phyloP scores from a whole-genome alignment of 2,329 filamentous ascomycete species.

The Apiospora phragmitis region DNA sequence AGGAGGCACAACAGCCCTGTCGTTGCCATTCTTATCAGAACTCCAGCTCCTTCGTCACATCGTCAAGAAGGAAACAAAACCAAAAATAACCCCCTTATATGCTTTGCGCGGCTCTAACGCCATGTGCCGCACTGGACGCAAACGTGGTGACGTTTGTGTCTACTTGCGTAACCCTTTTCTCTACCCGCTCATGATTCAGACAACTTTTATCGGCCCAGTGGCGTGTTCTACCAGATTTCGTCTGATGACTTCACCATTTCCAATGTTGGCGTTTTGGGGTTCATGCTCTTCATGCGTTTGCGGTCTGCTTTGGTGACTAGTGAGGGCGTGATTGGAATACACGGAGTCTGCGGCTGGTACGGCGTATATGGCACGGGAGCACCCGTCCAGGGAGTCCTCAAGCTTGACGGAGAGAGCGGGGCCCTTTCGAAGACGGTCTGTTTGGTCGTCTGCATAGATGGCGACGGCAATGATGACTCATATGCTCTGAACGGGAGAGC shows the following conservation, averaged over 20 bases:
- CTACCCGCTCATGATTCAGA: not conserved
- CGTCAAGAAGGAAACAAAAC: not conserved
- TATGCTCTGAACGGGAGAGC: constrained; percentile 62
- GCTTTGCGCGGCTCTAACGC: not conserved
- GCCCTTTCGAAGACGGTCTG: constrained; percentile 65
- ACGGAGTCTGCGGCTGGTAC: constrained; percentile 76
- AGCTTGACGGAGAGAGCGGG: constrained; percentile 55
- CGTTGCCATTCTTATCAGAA: not conserved
- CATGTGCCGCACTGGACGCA: not conserved
- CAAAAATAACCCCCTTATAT: not conserved
- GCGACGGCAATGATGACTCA: constrained; percentile 55
- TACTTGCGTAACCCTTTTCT: constrained; percentile 4
- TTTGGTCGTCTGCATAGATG: constrained; percentile 55
- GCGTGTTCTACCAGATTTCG: constrained; percentile 59
- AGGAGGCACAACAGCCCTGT: not conserved
- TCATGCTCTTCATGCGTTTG: constrained; percentile 65
- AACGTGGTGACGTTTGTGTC: not conserved
- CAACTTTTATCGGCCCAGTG: constrained; percentile 9
- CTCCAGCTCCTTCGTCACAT: not conserved
- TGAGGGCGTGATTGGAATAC: constrained; percentile 75
- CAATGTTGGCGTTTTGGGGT: constrained; percentile 63
- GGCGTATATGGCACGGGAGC: constrained; percentile 70
- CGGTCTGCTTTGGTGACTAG: constrained; percentile 70
- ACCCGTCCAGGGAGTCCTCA: constrained; percentile 63
- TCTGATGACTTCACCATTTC: constrained; percentile 62